Evolutionary conservation across 169 alveolate genomes (phyloP).

Genomic region (Cryptosporidium andersoni): DNA sequence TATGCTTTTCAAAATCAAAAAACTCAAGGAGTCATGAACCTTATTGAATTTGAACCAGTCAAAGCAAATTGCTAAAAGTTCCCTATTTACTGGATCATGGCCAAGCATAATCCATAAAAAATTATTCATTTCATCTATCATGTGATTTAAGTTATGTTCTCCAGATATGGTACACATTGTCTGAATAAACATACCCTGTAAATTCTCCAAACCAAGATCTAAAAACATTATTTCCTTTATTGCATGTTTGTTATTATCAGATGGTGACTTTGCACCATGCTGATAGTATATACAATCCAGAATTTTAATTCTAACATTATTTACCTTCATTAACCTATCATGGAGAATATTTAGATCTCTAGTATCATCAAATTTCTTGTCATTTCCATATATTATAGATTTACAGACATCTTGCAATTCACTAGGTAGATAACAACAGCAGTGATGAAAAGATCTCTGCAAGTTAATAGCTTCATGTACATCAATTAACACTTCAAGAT

Average conservation of each 20-base stretch:
- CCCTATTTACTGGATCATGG: conserved; percentile 69
- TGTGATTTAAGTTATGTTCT: conserved; percentile 5
- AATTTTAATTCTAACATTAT: conserved; percentile 42
- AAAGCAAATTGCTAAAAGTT: conserved; percentile 74
- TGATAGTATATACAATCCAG: conserved; percentile 28
- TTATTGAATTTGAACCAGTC: conserved; percentile 77
- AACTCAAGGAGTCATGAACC: neutral
- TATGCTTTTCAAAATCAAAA: conserved; percentile 17
- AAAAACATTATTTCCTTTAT: conserved; percentile 81
- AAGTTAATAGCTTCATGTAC: conserved; percentile 83
- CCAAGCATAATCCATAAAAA: conserved; percentile 58
- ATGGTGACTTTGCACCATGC: conserved; percentile 7
- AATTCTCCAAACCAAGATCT: conserved; percentile 80
- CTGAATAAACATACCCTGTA: conserved; percentile 53
- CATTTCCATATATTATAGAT: conserved; percentile 42
- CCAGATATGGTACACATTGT: conserved; percentile 34
- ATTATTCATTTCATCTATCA: conserved; percentile 44
- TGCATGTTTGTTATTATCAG: conserved; percentile 71
- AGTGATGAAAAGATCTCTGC: conserved; percentile 76
- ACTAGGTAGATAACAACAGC: conserved; percentile 73
- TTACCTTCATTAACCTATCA: conserved; percentile 18
- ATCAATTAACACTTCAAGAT: conserved; percentile 77
- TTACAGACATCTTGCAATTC: conserved; percentile 52
- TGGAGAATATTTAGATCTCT: conserved; percentile 32
- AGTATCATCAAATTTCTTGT: conserved; percentile 55